Evolutionary conservation across 495 filamentous ascomycete species (phyloP).

Genomic region (Talaromyces thailandensis): DNA sequence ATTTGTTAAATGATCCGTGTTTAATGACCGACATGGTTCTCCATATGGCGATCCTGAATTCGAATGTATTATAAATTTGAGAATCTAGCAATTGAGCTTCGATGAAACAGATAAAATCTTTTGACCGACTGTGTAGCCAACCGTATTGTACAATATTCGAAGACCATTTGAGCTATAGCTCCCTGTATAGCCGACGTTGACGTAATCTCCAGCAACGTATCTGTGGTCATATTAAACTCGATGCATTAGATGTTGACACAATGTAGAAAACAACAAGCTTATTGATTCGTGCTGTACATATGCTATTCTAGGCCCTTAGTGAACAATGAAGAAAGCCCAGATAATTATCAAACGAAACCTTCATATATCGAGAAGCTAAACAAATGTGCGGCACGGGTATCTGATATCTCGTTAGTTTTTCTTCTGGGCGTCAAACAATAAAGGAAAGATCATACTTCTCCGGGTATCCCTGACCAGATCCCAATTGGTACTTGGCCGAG

Average conservation of each 20-base stretch:
- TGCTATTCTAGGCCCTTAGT: not conserved
- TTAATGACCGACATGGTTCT: not conserved
- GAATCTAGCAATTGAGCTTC: not conserved
- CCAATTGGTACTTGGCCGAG: conserved; percentile 36
- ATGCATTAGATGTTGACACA: not conserved
- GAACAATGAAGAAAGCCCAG: not conserved
- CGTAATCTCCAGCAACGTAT: not conserved
- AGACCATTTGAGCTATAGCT: no score
- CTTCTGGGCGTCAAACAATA: not conserved
- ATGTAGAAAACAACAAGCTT: not conserved
- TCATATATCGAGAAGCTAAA: conserved; percentile 15
- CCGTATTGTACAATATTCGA: no score
- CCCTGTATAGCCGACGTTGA: no score
- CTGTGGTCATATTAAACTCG: not conserved
- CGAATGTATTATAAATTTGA: conserved; percentile 2
- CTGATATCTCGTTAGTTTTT: conserved; percentile 15
- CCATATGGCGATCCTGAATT: not conserved
- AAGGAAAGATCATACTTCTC: conserved; percentile 31
- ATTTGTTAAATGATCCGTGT: not conserved
- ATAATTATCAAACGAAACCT: not conserved
- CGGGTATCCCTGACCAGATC: conserved; percentile 38
- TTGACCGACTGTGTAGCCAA: no score
- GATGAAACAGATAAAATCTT: no score
- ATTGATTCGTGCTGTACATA: not conserved
- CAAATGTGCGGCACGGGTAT: conserved; percentile 47